Evolutionary conservation across 805 yeast genomes (phyloP), one percentile per base, ranked within the genome.

Genomic region (Metschnikowia arizonensis): DNA sequence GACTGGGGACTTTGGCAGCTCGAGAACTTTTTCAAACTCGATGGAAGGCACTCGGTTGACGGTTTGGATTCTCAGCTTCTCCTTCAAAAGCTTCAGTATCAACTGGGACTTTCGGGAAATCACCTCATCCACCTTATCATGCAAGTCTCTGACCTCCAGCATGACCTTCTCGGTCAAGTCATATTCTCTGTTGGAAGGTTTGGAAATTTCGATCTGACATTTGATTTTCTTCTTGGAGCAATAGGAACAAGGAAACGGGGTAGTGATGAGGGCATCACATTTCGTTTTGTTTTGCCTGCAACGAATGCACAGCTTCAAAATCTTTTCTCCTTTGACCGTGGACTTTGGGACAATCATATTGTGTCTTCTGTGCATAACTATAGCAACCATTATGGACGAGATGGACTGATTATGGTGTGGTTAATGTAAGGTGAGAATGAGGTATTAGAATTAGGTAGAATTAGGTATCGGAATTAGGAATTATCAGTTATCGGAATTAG

Each of bases 231-330:
- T 71, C 57, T 74, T 78, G 4, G 65, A 51, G 58, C 88, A 83
- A 25, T 77, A 71, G 2, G 81, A 60, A 55, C 88, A 83, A 0
- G 85, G 76, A 19, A 62, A 57, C 3, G 88, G 87, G 29, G 68
- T 61, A 12, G 78, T 74, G 19, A 57, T 56, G 11, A 63, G 50
- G 10, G 82, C 82, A 56, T 82, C 83, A 61, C 88, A 83, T 55
- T 75, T 79, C 14, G 82, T 81, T 59, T 83, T 83, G 53, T 81
- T 83, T 55, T 77, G 77, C 29, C 88, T 69, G 60, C 88, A 83
- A 26, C 84, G 66, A 4, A 76, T 69, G 57, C 88, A 83, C 9
- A 85, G 76, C 53, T 81, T 80, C 39, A 60, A 53, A 23, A 59
- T 33, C 43, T 49, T 55, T n/a, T 48, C 55, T 17, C 59, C 60